Base-by-base conservation (phyloP, 1,139 yeast species). In the Diutina siamensis region DNA sequence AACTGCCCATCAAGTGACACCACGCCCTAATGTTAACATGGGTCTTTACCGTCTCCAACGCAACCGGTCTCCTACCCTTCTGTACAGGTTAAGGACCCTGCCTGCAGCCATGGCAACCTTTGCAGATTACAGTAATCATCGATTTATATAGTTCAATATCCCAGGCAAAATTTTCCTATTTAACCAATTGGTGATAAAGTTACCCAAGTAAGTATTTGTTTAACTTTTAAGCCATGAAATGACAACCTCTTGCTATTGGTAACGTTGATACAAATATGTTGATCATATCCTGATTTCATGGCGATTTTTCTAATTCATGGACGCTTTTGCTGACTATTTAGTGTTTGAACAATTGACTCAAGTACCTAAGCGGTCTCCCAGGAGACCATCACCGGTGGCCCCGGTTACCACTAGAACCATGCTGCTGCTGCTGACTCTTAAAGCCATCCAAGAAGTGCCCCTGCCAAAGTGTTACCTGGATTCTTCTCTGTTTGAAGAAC, bases 391-490 rank as follows among this genome's bases (percentile, higher is more conserved):
- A 9, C 34, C 34, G 4, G 15, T 9, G 12, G 34, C 34, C 12
- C 28, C 28, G 28, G 28, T 25, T 7, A 25, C 28, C 10, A 25
- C 5, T 10, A 5, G 28, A 10, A 25, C 28, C n/a, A n/a, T n/a
- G 10, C 38, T 18, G 38, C 28, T 21, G 31, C 8, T 15, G 17
- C 28, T 21, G 28, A 35, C 51, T 25, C 36, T 49, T 22, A 50
- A 51, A 21, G 52, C 55, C 10, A 53, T 50, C 34, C 53, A 51
- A 5, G 48, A 50, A 5, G 45, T 41, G 33, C 50, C 52, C 45
- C 35, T 45, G 27, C 42, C 42, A 8, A 38, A 25, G 17, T 25
- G 42, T 38, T 31, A 38, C 33, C 42, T 38, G 42, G 42, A 38
- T 18, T 25, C 25, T 20, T 25, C 28, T 18, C 33, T 25, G 42